Conservation (phyloP, 1,284 basidiomycete genomes). For the Austroboletus olivaceoglutinosus region DNA sequence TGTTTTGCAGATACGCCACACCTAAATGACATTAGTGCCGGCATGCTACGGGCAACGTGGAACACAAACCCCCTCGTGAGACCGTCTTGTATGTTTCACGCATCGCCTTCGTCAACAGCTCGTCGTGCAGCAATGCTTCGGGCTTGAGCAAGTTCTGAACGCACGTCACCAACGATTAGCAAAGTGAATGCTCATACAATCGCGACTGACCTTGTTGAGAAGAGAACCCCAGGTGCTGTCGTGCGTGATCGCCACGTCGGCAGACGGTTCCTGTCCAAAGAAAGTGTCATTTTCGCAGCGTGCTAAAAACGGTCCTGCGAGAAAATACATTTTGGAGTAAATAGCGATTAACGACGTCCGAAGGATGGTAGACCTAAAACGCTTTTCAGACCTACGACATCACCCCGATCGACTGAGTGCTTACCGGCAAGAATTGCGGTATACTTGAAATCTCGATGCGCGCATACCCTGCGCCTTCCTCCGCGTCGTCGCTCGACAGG, state of each 20-base stretch:
- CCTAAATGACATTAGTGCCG: slow-evolving; percentile 9
- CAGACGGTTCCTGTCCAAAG: slow-evolving; percentile 24
- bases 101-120: slow-evolving; percentile 11
- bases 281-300: no score
- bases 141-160: slow-evolving; percentile 11
- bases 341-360: slow-evolving; percentile 24
- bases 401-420: not conserved
- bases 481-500: slow-evolving; percentile 4
- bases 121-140: slow-evolving; percentile 14
- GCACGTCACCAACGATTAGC: no score
- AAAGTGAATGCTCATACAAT: no score
- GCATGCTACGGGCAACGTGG: not conserved
- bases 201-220: slow-evolving; percentile 12
- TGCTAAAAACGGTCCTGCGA: no score
- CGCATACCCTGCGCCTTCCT: not conserved
- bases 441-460: slow-evolving; percentile 15
- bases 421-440: slow-evolving; percentile 22
- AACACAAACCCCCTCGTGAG: slow-evolving; percentile 11
- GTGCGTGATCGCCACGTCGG: slow-evolving; percentile 25
- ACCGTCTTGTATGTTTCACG: slow-evolving; percentile 13
- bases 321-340: slow-evolving; percentile 14
- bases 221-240: slow-evolving; percentile 21
- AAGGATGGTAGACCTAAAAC: slow-evolving; percentile 24
- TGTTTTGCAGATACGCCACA: slow-evolving; percentile 21
- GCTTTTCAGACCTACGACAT: slow-evolving; percentile 1